Conservation (phyloP, 805 yeast genomes). For the Metschnikowia colocasiae region DNA sequence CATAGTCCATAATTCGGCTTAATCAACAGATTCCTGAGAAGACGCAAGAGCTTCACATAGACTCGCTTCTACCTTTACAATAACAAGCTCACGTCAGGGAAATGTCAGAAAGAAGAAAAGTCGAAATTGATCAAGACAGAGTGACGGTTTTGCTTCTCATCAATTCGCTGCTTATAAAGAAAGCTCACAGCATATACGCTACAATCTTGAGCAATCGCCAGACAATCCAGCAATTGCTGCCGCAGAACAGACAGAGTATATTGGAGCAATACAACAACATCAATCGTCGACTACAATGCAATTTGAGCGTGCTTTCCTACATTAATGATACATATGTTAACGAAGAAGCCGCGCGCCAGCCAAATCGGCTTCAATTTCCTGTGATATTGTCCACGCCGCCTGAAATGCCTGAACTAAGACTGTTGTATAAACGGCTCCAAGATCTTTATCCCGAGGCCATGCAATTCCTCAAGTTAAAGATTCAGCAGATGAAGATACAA, state of each 20-base stretch:
- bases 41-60: neutral
- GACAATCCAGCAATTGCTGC: slow-evolving; percentile 29
- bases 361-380: slow-evolving; percentile 35
- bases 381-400: slow-evolving; percentile 52
- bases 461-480: slow-evolving; percentile 35
- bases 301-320: slow-evolving; percentile 36
- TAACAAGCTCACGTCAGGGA: neutral
- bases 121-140: slow-evolving; percentile 37
- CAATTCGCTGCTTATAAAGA: slow-evolving; percentile 41
- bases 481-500: slow-evolving; percentile 36
- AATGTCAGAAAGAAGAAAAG: slow-evolving; percentile 15
- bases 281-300: slow-evolving; percentile 41
- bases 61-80: neutral
- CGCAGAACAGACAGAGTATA: slow-evolving; percentile 30
- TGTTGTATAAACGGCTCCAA: slow-evolving; percentile 44
- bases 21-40: neutral
- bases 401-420: slow-evolving; percentile 51
- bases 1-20: slow-evolving; percentile 3
- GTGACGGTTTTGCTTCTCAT: slow-evolving; percentile 41
- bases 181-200: slow-evolving; percentile 35
- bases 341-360: slow-evolving; percentile 26
- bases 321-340: slow-evolving; percentile 37
- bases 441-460: slow-evolving; percentile 53
- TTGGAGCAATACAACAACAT: slow-evolving; percentile 39
- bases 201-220: slow-evolving; percentile 35